Conservation (phyloP, 2,329 filamentous ascomycete species). For the Phialocephala subalpina region DNA sequence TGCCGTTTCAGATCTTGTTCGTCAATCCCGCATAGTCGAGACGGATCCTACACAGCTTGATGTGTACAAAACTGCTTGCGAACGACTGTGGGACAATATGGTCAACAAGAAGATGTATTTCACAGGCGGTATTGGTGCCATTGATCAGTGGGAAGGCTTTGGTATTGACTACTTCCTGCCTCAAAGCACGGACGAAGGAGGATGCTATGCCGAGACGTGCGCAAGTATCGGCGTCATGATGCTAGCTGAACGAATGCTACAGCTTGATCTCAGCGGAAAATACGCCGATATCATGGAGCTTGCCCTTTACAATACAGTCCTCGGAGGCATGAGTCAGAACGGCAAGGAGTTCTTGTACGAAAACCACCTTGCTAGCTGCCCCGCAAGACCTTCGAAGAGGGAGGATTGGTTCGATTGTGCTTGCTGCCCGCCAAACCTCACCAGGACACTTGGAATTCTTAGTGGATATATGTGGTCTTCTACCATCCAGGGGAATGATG, state of each 20-base stretch:
- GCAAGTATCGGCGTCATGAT: constrained; percentile 67
- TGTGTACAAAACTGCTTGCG: constrained; percentile 46
- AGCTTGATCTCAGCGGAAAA: constrained; percentile 57
- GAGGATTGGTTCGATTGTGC: constrained; percentile 66
- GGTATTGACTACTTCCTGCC: constrained; percentile 66
- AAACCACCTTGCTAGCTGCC: constrained; percentile 59
- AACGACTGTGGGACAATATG: constrained; percentile 66
- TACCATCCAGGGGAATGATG: constrained; percentile 43
- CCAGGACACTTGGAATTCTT: constrained; percentile 60
- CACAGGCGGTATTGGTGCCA: constrained; percentile 66
- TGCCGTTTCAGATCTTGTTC: constrained; percentile 62
- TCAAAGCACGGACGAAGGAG: constrained; percentile 65
- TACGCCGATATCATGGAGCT: constrained; percentile 68
- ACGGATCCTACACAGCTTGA: background rate
- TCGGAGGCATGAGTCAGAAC: constrained; percentile 63
- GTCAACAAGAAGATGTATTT: constrained; percentile 67
- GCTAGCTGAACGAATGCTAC: constrained; percentile 62
- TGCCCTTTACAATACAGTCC: constrained; percentile 65
- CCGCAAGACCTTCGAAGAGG: constrained; percentile 59
- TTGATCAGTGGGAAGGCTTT: constrained; percentile 67
- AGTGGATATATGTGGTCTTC: constrained; percentile 63
- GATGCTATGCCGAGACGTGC: constrained; percentile 69
- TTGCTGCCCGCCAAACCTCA: constrained; percentile 68
- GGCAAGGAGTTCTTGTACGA: constrained; percentile 67
- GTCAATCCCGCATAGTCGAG: constrained; percentile 20